These are phyloP conservation scores for Colletotrichum sp. DNA, from an alignment of 2,329 filamentous ascomycete genomes.

Conservation along the genomic window DNA sequence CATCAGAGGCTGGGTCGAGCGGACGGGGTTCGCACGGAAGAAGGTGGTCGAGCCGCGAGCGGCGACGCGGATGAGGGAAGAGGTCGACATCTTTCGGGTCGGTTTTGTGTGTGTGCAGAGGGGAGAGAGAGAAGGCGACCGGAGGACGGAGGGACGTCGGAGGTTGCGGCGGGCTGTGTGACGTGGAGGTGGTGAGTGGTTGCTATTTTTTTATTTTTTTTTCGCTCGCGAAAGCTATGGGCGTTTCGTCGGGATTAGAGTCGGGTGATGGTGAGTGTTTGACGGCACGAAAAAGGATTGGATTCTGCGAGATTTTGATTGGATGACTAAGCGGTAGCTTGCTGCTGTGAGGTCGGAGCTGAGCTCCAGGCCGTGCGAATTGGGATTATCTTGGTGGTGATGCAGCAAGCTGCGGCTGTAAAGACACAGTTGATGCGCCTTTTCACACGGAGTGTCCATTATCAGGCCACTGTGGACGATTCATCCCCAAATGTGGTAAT, in stretches of 20 bases:
- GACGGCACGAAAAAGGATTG: slow-evolving; percentile 23
- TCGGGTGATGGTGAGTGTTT: slow-evolving; percentile 32
- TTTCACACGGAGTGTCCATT: neutral
- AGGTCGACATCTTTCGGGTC: slow-evolving; percentile 62
- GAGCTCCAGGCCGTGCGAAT: slow-evolving; percentile 24
- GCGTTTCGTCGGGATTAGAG: slow-evolving; percentile 26
- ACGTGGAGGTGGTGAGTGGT: slow-evolving; percentile 8
- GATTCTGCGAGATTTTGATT: slow-evolving; percentile 25
- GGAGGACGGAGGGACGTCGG: slow-evolving; percentile 14
- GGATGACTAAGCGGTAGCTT: slow-evolving; percentile 25
- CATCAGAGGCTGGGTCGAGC: slow-evolving; percentile 59
- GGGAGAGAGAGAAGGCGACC: neutral
- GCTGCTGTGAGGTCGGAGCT: neutral
- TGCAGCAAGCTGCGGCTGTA: neutral
- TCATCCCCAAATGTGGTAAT: slow-evolving; percentile 5
- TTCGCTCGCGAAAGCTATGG: slow-evolving; percentile 17
- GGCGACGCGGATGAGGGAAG: slow-evolving; percentile 73
- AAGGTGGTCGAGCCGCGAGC: slow-evolving; percentile 70
- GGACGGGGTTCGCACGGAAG: slow-evolving; percentile 67
- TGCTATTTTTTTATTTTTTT: slow-evolving; percentile 9
- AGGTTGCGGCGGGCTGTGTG: slow-evolving; percentile 7
- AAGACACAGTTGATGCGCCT: neutral
- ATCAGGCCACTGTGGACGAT: slow-evolving; percentile 15
- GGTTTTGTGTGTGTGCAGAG: slow-evolving; percentile 1
- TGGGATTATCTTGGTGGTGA: neutral